Base-by-base conservation (phyloP, 208 protist genomes). In the Vickermania ingenoplastis region DNA sequence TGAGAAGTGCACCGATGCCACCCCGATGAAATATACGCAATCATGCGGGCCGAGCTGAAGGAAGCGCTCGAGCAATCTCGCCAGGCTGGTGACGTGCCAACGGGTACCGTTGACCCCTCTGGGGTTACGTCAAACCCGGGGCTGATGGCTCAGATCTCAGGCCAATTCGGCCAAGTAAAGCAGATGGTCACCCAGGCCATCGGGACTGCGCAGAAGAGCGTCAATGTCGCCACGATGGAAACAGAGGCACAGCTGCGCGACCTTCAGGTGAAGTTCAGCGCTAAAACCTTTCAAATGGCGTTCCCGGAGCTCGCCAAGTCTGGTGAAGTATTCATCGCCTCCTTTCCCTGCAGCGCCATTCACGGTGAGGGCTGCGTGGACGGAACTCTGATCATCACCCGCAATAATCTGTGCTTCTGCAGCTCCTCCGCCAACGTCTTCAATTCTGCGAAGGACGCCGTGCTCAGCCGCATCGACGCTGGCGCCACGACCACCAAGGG, bases 341-440 rank as follows among this genome's bases (percentile, higher is more conserved):
- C 13, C 5, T 54, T 28, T 54, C 21, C 21, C 50, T 54, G 50
- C 50, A 28, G 21, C 50, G 50, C 50, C 50, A 26, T 54, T 26
- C 50, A 54, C 24, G 21, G 24, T 28, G 23, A 13, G 7, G 50
- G 50, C n/a, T 28, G 13, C 7, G 50, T 54, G 21, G 50, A 54
- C 22, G 50, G 50, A 5, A 28, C 24, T 21, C 13, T 54, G 50
- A 17, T 54, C 50, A 54, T 54, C 50, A 54, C 50, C 7, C 24
- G 21, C 7, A 26, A 17, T 54, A 11, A 54, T 21, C 22, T 54
- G 11, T 26, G 13, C 50, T 54, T 54, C 24, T 54, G 50, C 22
- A 28, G 21, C 21, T 54, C 50, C 50, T 54, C 24, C 50, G 13
- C 50, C 23, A 26, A 54, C 50, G 50, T 54, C 50, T 28, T 54